Base-by-base conservation (phyloP, 1,139 yeast species). In the Magnusiomyces paraingens region DNA sequence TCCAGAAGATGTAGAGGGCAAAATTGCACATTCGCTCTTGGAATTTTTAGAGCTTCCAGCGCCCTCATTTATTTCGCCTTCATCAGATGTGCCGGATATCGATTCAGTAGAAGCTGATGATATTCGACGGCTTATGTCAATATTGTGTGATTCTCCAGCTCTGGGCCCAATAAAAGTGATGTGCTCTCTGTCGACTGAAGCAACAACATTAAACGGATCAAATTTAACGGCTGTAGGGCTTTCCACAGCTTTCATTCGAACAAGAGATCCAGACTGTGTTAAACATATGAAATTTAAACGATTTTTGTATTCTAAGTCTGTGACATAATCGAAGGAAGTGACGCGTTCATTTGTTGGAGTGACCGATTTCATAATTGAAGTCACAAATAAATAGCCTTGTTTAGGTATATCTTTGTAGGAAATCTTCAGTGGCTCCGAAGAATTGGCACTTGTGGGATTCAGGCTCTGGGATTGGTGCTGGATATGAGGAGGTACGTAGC, bases 261-360 rank as follows among this genome's bases (percentile, higher is more conserved):
- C 90, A 0, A 89, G 84, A 50, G 88, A 84, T 1, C 96, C 96
- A 1, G 95, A 85, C 64, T 88, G 95, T 59, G 96, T 74, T 86
- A 90, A 86, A 67, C 96, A 90, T 40, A 90, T 83, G 59, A 87
- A 77, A 42, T 80, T 78, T n/a, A 80, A 74, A 0, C 80, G 76
- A 46, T 70, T 69, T 15, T 65, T 65, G 18, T 62, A 61, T 14
- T 54, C 55, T 26, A 73, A 73, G 61, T 83, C 84, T 1, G 88
- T 84, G 3, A 85, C 81, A 66, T 89, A 90, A 66, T 90, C 96
- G 69, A 85, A 89, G 0, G 95, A 84, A 0, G 86, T 82, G 1
- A 90, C 95, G 6, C 44, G 21, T n/a, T 40, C 29, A 12, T 21
- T 43, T 5, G 21, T 15, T 12, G 32, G 46, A 0, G 95, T 84